Evolutionary conservation across 2,329 filamentous ascomycete species (phyloP).

Genomic region (Emmonsiellopsis sp.): DNA sequence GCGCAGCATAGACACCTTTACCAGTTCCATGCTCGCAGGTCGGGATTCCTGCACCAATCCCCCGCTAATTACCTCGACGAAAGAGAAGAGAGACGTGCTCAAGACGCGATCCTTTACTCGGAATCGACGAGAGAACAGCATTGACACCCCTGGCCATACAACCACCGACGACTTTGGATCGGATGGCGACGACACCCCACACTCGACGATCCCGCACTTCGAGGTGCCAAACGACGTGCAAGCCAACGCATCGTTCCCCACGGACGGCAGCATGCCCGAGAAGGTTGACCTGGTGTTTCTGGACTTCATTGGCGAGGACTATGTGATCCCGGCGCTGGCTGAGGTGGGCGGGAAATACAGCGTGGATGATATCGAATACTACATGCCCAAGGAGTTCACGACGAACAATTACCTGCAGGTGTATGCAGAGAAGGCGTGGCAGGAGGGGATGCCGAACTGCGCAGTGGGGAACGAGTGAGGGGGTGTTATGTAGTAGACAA

Average conservation of each 20-base stretch:
- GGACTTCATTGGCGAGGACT: constrained; percentile 14
- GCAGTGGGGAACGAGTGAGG: background rate
- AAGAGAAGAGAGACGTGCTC: constrained; percentile 4
- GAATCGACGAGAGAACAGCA: constrained; percentile 13
- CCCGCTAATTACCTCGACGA: constrained; percentile 9
- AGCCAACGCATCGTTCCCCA: constrained; percentile 21
- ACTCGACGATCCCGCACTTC: constrained; percentile 18
- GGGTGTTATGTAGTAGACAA: background rate
- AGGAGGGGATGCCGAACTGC: constrained; percentile 10
- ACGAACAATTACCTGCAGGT: constrained; percentile 22
- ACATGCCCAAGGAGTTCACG: constrained; percentile 19
- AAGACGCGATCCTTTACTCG: constrained; percentile 14
- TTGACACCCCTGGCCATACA: constrained; percentile 17
- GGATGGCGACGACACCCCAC: constrained; percentile 25
- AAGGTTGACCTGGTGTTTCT: constrained; percentile 18
- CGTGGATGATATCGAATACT: constrained; percentile 18
- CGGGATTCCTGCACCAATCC: constrained; percentile 13
- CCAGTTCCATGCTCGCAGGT: constrained; percentile 7
- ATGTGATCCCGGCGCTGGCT: constrained; percentile 15
- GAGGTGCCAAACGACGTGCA: constrained; percentile 20
- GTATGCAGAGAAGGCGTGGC: constrained; percentile 22
- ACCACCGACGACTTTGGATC: constrained; percentile 25
- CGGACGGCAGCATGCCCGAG: constrained; percentile 12
- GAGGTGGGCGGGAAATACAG: constrained; percentile 22
- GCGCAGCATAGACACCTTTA: constrained; percentile 3